Evolutionary conservation across 176 grass and related monocot genomes (phyloP), one percentile per base, ranked within the genome.

Genomic region (Phoenix roebelenii): DNA sequence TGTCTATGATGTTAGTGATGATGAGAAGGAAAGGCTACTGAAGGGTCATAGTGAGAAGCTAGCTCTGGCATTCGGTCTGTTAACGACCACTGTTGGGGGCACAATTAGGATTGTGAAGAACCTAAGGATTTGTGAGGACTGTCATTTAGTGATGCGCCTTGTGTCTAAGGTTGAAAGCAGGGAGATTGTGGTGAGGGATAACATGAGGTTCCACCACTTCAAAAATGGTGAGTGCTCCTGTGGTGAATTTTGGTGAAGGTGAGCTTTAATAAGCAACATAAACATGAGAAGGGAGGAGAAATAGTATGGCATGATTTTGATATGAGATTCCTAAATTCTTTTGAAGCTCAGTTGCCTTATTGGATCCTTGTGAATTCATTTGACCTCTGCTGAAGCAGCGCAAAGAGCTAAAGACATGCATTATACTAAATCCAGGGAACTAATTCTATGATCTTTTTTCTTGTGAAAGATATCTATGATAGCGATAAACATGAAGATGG

Each of bases 201-300:
- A 82, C 63, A 56, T 85, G 87, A 85, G 82, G 64, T 82, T 85
- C 61, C 87, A 90, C 74, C 82, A 82, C 65, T 90, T 85, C 72
- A 90, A 59, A 67, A 68, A 76, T 73, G 87, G 78, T 52, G 68
- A 79, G 24, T 90, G 87, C 82, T 82, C 87, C 14, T 90, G 87
- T 20, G 56, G 72, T 16, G 82, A 73, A 49, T 90, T 90, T 70
- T 90, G 82, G 87, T 90, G 75, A 89, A 72, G 29, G 18, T 3
- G 10, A 44, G 35, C 10, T 44, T 44, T 44, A 12, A 12, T 44
- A 44, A 3, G 35, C 35, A 44, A 44, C 35, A 44, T 44, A 44
- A 44, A 44, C 10, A 14, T 14, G 10, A 44, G 35, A 44, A 14
- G 35, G 10, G 7, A 44, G 35, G 35, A 44, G 35, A 44, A 44